Evolutionary conservation across 306 rosid species (phyloP), one percentile per base, ranked within the genome.

Genomic region (Vigna trinervia): DNA sequence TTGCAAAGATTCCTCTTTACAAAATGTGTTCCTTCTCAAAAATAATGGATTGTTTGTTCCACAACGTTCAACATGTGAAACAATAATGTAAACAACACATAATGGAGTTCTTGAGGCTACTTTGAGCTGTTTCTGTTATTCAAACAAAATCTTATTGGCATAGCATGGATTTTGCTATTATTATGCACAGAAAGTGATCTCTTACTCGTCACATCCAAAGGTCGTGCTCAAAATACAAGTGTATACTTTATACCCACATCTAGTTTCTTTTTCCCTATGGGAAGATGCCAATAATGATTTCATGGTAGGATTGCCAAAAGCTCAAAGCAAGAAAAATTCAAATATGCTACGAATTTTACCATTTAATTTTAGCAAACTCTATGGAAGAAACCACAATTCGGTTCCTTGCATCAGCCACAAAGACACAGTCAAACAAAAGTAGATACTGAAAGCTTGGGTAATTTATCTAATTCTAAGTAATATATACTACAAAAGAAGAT

Each of bases 381-480:
- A 59, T 13, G 20, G 12, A 28, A 60, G 43, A 60, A 14, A 2
- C 10, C 15, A 60, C 43, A 13, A 12, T 60, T 60, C 11, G 13
- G 66, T 59, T 59, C 65, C 20, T 59, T 41, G 11, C 65, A 26
- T 12, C 19, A 28, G 41, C 19, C 65, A 59, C 65, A 28, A 59
- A 59, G 19, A 28, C 14, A 59, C 1, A 28, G 19, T 11, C 39
- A 26, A 26, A 59, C 65, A 54, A 15, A 48, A 15, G 30, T 54
- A 19, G 30, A 2, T 14, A 20, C 28, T 53, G 20, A 26, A 53
- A 53, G 28, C 0, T 5, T 19, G 59, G 57, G 12, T 19, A 2
- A 19, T 53, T 53, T 53, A 19, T 17, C 20, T 8, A 53, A 12
- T 19, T 54, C 15, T 10, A 57, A 22, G 62, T 20, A 22, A 30